A percentile compares a stretch with the other conserved stretches of the same genome.
These are phyloP conservation scores for Rubroboletus pulcherrimus DNA, from an alignment of 768 basidiomycete species.

Conservation along the genomic window DNA sequence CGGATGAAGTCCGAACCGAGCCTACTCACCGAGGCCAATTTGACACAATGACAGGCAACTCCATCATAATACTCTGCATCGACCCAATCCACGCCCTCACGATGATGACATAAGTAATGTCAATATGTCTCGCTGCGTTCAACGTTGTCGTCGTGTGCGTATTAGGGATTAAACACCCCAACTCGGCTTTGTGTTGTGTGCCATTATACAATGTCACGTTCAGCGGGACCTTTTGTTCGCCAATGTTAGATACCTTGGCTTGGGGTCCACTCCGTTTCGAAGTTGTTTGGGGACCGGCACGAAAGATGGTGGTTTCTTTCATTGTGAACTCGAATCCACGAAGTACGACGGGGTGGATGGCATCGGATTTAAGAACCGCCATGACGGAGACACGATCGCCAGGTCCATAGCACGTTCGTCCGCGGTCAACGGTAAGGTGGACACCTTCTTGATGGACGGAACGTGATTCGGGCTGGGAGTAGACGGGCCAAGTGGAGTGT, in stretches of 20 bases:
- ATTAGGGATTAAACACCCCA: conserved; percentile 63
- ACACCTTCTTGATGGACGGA: conserved; percentile 62
- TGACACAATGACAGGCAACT: conserved; percentile 76
- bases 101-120: conserved; percentile 74
- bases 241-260: conserved; percentile 49
- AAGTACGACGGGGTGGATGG: conserved; percentile 62
- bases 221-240: conserved; percentile 68
- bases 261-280: conserved; percentile 58
- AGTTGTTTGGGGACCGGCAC: conserved; percentile 50
- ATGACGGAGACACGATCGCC: conserved; percentile 74
- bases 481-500: conserved; percentile 91
- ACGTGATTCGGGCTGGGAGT: conserved; percentile 74
- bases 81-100: conserved; percentile 78
- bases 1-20: background rate
- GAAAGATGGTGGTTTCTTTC: conserved; percentile 73
- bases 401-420: conserved; percentile 79
- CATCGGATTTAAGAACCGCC: conserved; percentile 71
- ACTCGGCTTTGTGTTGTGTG: conserved; percentile 66
- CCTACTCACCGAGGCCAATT: conserved; percentile 76
- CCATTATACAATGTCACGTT: conserved; percentile 75
- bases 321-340: conserved; percentile 82
- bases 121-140: conserved; percentile 79
- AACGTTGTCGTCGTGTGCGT: conserved; percentile 79
- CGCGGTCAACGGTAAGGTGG: conserved; percentile 71
- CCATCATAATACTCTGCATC: conserved; percentile 60